Conservation (phyloP, 2,329 filamentous ascomycete genomes). For the Septoria petroselini region DNA sequence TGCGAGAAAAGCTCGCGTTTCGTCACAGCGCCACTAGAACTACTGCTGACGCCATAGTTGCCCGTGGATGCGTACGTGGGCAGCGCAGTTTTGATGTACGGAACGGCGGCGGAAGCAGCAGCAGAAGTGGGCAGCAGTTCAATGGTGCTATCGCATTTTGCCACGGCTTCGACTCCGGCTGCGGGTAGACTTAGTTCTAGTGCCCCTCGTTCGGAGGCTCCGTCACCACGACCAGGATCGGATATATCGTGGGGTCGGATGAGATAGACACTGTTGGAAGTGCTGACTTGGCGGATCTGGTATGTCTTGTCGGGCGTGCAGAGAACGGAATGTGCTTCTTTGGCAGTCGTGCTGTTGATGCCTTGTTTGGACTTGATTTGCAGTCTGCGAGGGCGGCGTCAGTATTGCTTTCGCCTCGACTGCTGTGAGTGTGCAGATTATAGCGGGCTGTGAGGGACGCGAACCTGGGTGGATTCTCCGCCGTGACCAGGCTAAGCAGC, state of each 20-base stretch:
- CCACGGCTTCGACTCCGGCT: slow-evolving; percentile 42
- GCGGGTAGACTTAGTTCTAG: slow-evolving; percentile 12
- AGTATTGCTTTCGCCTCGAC: too few relatives aligned
- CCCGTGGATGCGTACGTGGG: slow-evolving; percentile 41
- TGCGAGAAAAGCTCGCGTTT: slow-evolving; percentile 47
- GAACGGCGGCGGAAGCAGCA: slow-evolving; percentile 36
- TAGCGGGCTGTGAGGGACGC: slow-evolving; percentile 6
- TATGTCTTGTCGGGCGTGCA: slow-evolving; percentile 59
- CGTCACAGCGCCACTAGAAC: slow-evolving; percentile 26
- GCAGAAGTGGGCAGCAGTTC: slow-evolving; percentile 40
- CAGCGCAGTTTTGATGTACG: slow-evolving; percentile 40
- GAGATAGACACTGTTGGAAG: slow-evolving; percentile 61
- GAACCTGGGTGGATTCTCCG: slow-evolving; percentile 37
- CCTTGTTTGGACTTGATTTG: slow-evolving; percentile 42
- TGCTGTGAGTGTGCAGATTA: too few relatives aligned
- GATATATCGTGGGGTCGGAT: slow-evolving; percentile 40
- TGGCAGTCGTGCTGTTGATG: slow-evolving; percentile 26
- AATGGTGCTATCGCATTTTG: slow-evolving; percentile 46
- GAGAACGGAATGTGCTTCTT: slow-evolving; percentile 51
- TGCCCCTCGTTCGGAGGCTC: too few relatives aligned
- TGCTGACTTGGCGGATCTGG: slow-evolving; percentile 62
- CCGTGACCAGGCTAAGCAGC: slow-evolving; percentile 52
- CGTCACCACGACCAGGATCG: slow-evolving; percentile 22
- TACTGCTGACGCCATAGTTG: slow-evolving; percentile 16
- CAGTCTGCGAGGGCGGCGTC: slow-evolving; percentile 33